Evolutionary conservation across 148 eudicot species (phyloP).

Genomic region (Diospyros kaki): DNA sequence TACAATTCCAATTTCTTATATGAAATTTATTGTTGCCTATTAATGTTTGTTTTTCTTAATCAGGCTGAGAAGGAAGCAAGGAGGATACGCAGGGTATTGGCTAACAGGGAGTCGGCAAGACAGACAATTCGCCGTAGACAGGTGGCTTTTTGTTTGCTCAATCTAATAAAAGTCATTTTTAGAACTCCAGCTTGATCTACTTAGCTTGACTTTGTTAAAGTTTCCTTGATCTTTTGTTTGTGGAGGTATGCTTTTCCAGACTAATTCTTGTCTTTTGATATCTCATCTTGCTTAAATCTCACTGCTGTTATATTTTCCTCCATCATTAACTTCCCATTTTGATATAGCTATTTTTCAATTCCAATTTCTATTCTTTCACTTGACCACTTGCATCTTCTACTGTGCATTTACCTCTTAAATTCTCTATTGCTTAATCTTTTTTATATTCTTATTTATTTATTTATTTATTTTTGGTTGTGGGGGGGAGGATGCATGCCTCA

Average conservation of each 20-base stretch:
- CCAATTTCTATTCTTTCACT: no score
- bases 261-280: not conserved
- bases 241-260: not conserved
- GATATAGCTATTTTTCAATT: no score
- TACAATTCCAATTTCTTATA: not conserved
- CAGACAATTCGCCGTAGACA: conserved; percentile 84
- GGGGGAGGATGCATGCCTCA: no score
- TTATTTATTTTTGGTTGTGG: no score
- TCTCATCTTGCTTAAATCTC: not conserved
- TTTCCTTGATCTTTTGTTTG: not conserved
- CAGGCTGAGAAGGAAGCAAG: conserved; percentile 76
- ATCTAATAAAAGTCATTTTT: not conserved
- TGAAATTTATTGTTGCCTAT: not conserved
- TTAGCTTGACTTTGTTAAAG: not conserved
- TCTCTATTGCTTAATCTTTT: no score
- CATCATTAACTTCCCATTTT: not conserved
- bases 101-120: conserved; percentile 88
- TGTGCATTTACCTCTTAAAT: no score
- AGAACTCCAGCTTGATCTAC: not conserved
- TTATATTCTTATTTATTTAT: no score
- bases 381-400: no score
- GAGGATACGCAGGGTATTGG: conserved; percentile 59
- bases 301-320: not conserved
- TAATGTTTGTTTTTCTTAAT: not conserved
- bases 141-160: conserved; percentile 29